phyloP scores from a whole-genome alignment of 2,329 filamentous ascomycete genomes.

The Fusarium brachygibbosum region DNA sequence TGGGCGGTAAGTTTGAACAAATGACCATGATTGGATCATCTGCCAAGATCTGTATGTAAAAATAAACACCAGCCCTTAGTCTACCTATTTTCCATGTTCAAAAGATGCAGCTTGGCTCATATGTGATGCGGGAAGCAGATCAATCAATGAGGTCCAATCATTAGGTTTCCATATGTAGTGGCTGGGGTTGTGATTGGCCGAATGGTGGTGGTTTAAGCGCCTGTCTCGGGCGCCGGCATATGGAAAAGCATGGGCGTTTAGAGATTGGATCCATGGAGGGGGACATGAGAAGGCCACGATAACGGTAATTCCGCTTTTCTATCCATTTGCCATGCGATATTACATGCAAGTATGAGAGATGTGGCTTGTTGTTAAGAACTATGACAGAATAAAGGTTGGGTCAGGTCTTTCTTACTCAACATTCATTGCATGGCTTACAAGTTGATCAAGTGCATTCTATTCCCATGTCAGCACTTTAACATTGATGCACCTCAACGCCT shows the following conservation, averaged over 20 bases:
- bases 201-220: slow-evolving; percentile 36
- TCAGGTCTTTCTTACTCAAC: neutral
- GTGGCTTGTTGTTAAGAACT: neutral
- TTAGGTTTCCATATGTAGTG: slow-evolving; percentile 9
- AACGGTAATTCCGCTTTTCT: slow-evolving; percentile 8
- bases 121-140: slow-evolving; percentile 37
- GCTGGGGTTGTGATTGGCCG: slow-evolving; percentile 36
- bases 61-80: slow-evolving; percentile 39
- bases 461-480: slow-evolving; percentile 2
- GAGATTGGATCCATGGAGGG: slow-evolving; percentile 14
- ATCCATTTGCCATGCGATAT: slow-evolving; percentile 27
- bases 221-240: slow-evolving; percentile 39
- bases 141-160: slow-evolving; percentile 33
- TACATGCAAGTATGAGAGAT: slow-evolving; percentile 12
- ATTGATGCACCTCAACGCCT: neutral
- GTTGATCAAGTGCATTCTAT: neutral
- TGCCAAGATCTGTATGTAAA: slow-evolving; percentile 30
- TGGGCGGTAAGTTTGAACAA: slow-evolving; percentile 31
- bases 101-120: slow-evolving; percentile 28
- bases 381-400: neutral
- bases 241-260: slow-evolving; percentile 36
- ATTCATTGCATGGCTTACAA: neutral
- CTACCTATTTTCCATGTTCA: slow-evolving; percentile 22
- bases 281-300: slow-evolving; percentile 21
- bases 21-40: slow-evolving; percentile 30